Conservation (phyloP, 768 basidiomycete species). For the Auricularia cornea region DNA sequence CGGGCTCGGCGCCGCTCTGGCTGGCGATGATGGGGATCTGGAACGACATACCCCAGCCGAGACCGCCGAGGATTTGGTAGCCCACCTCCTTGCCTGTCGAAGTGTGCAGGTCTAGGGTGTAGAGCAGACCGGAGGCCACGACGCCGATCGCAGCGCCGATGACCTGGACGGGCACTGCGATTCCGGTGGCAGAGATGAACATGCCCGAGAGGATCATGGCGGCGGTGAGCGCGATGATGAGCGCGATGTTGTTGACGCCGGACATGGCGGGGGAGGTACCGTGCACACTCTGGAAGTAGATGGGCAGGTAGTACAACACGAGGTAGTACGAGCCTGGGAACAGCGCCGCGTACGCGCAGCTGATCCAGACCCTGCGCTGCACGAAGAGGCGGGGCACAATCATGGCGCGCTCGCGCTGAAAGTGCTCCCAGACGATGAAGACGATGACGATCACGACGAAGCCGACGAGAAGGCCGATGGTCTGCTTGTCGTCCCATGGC, state of each 20-base stretch:
- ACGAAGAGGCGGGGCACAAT: constrained; percentile 23
- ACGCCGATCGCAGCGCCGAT: constrained; percentile 25
- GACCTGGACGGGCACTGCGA: constrained; percentile 23
- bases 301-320: constrained; percentile 30
- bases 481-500: constrained; percentile 19
- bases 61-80: constrained; percentile 23
- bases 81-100: constrained; percentile 22
- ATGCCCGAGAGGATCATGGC: constrained; percentile 29
- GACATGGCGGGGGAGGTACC: constrained; percentile 24
- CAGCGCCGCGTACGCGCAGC: constrained; percentile 29
- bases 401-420: constrained; percentile 23
- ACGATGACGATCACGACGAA: constrained; percentile 25
- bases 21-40: constrained; percentile 29
- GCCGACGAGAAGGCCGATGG: constrained; percentile 20
- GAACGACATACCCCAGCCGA: constrained; percentile 25
- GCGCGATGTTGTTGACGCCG: constrained; percentile 28
- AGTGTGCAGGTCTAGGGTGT: constrained; percentile 23
- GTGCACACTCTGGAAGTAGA: constrained; percentile 31
- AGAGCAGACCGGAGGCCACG: constrained; percentile 25
- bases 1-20: constrained; percentile 26
- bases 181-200: constrained; percentile 24
- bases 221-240: constrained; percentile 25
- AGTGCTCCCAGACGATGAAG: constrained; percentile 28
- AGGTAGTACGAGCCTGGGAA: constrained; percentile 31
- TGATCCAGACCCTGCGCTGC: constrained; percentile 26